These are phyloP conservation scores for Pleurotus djamor DNA, from an alignment of 768 basidiomycete species.

Conservation along the genomic window DNA sequence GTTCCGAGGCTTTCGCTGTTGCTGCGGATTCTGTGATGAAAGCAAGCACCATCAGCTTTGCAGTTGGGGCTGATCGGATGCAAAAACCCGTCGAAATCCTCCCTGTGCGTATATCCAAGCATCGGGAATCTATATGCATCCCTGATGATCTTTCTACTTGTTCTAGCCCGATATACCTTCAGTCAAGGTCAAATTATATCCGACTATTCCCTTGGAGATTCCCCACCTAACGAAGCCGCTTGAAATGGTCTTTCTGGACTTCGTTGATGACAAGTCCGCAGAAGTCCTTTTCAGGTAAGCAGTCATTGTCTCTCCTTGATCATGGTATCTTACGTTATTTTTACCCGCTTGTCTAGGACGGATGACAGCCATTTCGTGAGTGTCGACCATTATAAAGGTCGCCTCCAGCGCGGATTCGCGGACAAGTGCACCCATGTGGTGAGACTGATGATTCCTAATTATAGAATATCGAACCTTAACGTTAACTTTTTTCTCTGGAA, in stretches of 20 bases:
- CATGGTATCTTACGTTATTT: too few species aligned
- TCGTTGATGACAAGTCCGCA: neutral
- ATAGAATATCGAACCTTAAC: too few species aligned
- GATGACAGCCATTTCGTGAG: neutral
- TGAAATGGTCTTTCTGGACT: neutral
- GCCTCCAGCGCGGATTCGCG: neutral
- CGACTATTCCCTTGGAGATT: neutral
- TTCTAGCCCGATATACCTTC: neutral
- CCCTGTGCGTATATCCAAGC: too few species aligned
- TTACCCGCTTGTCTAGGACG: neutral
- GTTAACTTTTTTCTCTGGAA: neutral
- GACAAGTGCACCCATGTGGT: neutral
- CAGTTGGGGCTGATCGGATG: too few species aligned
- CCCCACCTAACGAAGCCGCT: neutral
- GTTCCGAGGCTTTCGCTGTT: neutral
- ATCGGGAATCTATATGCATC: neutral
- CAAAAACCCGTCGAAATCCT: too few species aligned
- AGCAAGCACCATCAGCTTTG: neutral
- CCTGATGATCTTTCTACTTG: neutral
- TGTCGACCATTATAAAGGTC: neutral
- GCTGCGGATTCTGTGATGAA: neutral
- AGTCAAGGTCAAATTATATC: slow-evolving; percentile 1
- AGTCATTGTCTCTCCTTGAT: too few species aligned
- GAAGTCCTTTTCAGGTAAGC: slow-evolving; percentile 1
- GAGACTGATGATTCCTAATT: neutral